Evolutionary conservation across 441 rosid species (phyloP), one percentile per base, ranked within the genome.

Genomic region (Bocquillonia castaneifolia): DNA sequence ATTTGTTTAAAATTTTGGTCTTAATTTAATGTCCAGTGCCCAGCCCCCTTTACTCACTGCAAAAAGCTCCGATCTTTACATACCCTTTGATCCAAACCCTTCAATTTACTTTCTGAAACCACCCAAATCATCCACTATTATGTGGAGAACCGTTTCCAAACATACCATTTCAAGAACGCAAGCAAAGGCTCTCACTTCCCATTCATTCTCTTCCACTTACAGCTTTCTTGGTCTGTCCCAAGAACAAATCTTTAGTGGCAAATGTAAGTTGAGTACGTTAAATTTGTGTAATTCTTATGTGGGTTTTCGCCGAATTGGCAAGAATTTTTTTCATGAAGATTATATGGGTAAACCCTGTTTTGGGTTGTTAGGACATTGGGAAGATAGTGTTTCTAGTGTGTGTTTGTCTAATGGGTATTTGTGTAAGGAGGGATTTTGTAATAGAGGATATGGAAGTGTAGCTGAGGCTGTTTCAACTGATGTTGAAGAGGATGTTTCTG

Each of bases 391-490:
- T 37, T 5, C 15, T 57, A n/a, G 31, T 53, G 6, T 57, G 26
- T 47, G 42, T 20, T 3, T 34, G 51, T 14, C 26, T 22, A 57
- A 28, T 18, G 48, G 77, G 54, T 53, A 39, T 70, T 70, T 47
- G 63, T 76, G 71, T 61, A 64, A 64, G 58, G 85, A 64, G 58
- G 85, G 93, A 67, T 59, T 83, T 54, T 78, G 76, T 58, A 65
- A 78, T n/a, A 85, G 86, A 87, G 83, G 81, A n/a, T 90, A 81
- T 69, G 82, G 71, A 26, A 84, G 85, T 62, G 88, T 88, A 54
- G 99, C 97, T 0, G 97, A 92, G 83, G 98, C 92, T 40, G 83
- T 88, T 61, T 71, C 79, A 0, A 93, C 94, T 26, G 99, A 94
- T 53, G 72, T 79, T 6, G 96, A 90, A 68, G 95, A 85, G 53